A percentile compares a stretch with the other conserved stretches of the same genome.
phyloP scores from a whole-genome alignment of 345 rosid species.

The Brassica rapa region DNA sequence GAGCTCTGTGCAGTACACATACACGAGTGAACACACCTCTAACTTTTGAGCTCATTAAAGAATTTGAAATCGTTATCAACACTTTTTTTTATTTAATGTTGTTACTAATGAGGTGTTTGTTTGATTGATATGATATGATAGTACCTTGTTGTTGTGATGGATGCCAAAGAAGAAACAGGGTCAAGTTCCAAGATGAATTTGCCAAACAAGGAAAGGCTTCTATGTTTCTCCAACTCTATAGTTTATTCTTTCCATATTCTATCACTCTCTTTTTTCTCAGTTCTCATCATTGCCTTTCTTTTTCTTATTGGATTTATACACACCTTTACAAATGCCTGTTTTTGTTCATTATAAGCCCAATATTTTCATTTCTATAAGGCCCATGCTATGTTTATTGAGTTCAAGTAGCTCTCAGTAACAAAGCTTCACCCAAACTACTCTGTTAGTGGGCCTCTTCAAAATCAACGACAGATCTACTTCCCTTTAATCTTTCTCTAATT shows the following conservation, averaged over 20 bases:
- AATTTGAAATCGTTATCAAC: slow-evolving; percentile 1
- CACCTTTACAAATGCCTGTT: background rate
- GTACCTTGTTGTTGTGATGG: slow-evolving; percentile 16
- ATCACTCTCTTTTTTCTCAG: background rate
- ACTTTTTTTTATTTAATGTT: background rate
- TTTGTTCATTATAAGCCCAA: background rate
- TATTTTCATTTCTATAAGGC: background rate
- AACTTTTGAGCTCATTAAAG: slow-evolving; percentile 15
- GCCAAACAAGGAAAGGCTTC: slow-evolving; percentile 29
- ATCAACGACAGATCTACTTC: background rate
- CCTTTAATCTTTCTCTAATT: background rate
- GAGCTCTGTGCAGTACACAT: slow-evolving; percentile 19
- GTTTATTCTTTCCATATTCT: slow-evolving; percentile 23
- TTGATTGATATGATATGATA: slow-evolving; percentile 10
- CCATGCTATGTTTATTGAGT: background rate
- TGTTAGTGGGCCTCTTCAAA: background rate
- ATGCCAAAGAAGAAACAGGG: slow-evolving; percentile 20
- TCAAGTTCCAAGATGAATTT: slow-evolving; percentile 36
- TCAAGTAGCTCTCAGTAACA: background rate
- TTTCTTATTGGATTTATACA: background rate
- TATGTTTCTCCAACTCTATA: slow-evolving; percentile 25
- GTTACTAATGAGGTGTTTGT: background rate
- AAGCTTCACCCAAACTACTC: background rate
- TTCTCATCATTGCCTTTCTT: slow-evolving; percentile 22
- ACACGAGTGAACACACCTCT: slow-evolving; percentile 16